Evolutionary conservation across 148 eudicot species (phyloP).

Genomic region (Vaccinium myrtillus): DNA sequence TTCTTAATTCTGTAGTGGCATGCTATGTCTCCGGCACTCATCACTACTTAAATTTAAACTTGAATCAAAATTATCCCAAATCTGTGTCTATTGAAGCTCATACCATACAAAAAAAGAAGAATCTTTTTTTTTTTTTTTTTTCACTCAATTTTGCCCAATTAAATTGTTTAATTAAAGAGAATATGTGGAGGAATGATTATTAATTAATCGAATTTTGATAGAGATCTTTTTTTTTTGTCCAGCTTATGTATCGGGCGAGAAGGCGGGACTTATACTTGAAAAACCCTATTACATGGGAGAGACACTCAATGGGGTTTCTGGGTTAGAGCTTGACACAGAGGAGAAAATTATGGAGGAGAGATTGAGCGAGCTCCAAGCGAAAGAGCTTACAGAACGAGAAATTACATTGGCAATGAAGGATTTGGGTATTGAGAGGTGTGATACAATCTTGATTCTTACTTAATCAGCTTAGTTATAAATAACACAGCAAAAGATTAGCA

Average conservation of each 20-base stretch:
- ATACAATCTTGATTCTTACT: not conserved
- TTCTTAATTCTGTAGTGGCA: too few relatives aligned
- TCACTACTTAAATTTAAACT: too few relatives aligned
- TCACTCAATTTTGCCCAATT: too few relatives aligned
- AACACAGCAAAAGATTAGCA: too few relatives aligned
- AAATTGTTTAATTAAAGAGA: too few relatives aligned
- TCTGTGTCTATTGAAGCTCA: too few relatives aligned
- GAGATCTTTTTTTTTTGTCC: not conserved
- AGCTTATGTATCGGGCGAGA: conserved; percentile 62
- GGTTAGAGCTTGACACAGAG: conserved; percentile 39
- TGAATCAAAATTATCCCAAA: too few relatives aligned
- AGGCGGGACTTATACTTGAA: conserved; percentile 40
- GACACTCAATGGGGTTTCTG: conserved; percentile 40
- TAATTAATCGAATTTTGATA: not conserved
- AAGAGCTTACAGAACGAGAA: conserved; percentile 21
- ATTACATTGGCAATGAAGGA: conserved; percentile 48
- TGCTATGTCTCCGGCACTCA: too few relatives aligned
- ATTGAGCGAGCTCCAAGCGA: conserved; percentile 32
- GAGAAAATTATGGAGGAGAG: conserved; percentile 41
- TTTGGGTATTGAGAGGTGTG: conserved; percentile 62
- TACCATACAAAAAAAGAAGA: too few relatives aligned
- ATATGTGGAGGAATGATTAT: too few relatives aligned
- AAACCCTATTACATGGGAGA: conserved; percentile 36
- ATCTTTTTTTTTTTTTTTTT: too few relatives aligned
- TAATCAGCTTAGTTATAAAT: too few relatives aligned